These are phyloP conservation scores for Thozetella sp. DNA, from an alignment of 495 filamentous ascomycete species.

Conservation along the genomic window DNA sequence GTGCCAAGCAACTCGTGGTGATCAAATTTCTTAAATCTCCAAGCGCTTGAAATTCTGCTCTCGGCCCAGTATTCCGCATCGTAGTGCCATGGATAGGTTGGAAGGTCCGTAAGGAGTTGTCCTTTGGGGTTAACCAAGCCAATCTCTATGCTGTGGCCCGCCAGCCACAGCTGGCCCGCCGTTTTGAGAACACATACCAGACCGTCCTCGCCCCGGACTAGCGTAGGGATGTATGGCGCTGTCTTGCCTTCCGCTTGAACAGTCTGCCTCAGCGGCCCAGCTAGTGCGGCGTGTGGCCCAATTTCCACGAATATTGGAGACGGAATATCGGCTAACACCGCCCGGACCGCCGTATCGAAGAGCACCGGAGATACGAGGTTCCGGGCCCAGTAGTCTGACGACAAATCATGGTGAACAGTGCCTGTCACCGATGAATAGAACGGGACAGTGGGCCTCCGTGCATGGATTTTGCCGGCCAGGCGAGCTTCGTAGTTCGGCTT, in stretches of 20 bases:
- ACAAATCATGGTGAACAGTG: background rate
- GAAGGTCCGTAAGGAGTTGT: constrained; percentile 26
- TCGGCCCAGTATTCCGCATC: constrained; percentile 32
- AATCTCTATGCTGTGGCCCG: background rate
- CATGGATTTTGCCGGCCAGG: background rate
- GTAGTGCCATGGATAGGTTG: constrained; percentile 43
- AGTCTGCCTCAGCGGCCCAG: background rate
- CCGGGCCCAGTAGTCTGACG: constrained; percentile 38
- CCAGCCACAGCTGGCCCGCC: background rate
- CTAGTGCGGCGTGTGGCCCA: background rate
- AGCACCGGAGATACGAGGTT: constrained; percentile 42
- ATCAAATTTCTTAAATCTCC: constrained; percentile 9
- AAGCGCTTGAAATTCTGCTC: constrained; percentile 21
- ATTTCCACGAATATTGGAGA: background rate
- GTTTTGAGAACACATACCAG: background rate
- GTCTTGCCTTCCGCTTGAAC: background rate
- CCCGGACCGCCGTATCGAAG: constrained; percentile 32
- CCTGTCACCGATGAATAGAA: background rate
- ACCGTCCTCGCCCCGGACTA: background rate
- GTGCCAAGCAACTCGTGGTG: constrained; percentile 35
- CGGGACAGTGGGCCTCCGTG: background rate
- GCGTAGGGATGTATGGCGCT: background rate
- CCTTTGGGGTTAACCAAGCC: background rate
- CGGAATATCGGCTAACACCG: constrained; percentile 10
- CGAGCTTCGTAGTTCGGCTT: background rate